Conservation (phyloP, 768 basidiomycete genomes). For the Ramaria rubella region DNA sequence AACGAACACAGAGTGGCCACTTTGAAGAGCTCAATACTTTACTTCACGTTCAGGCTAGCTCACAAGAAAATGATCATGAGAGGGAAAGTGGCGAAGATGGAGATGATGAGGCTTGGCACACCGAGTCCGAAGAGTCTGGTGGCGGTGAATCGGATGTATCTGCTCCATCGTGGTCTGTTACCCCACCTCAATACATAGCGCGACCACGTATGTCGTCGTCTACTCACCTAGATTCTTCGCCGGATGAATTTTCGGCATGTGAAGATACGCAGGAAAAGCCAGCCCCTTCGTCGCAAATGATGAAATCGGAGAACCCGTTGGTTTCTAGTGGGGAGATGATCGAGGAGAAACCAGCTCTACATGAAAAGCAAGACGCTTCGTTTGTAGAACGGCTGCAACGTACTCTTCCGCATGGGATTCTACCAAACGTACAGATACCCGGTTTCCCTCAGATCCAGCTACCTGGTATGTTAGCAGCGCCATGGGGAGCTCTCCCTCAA, state of each 20-base stretch:
- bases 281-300: constrained; percentile 10
- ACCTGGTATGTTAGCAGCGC: constrained; percentile 44
- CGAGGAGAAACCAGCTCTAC: constrained; percentile 11
- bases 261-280: constrained; percentile 8
- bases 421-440: constrained; percentile 53
- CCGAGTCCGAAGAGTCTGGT: constrained; percentile 64
- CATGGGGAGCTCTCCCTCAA: constrained; percentile 47
- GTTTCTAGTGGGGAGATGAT: constrained; percentile 7
- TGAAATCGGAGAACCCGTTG: background rate
- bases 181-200: constrained; percentile 25
- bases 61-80: constrained; percentile 17
- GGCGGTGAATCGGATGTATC: constrained; percentile 26
- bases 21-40: constrained; percentile 33
- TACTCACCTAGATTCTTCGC: background rate
- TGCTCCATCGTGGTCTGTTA: constrained; percentile 29
- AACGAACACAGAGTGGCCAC: constrained; percentile 43
- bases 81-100: constrained; percentile 28
- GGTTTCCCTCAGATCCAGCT: constrained; percentile 40
- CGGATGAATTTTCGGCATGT: background rate
- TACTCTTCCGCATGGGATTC: constrained; percentile 54
- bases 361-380: constrained; percentile 38
- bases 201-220: constrained; percentile 14
- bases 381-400: constrained; percentile 72
- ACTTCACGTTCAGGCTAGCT: background rate
- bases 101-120: constrained; percentile 58